A percentile compares a stretch with the other conserved stretches of the same genome.
These are phyloP conservation scores for Elsinoe ampelina DNA, from an alignment of 2,329 filamentous ascomycete genomes.

Conservation along the genomic window DNA sequence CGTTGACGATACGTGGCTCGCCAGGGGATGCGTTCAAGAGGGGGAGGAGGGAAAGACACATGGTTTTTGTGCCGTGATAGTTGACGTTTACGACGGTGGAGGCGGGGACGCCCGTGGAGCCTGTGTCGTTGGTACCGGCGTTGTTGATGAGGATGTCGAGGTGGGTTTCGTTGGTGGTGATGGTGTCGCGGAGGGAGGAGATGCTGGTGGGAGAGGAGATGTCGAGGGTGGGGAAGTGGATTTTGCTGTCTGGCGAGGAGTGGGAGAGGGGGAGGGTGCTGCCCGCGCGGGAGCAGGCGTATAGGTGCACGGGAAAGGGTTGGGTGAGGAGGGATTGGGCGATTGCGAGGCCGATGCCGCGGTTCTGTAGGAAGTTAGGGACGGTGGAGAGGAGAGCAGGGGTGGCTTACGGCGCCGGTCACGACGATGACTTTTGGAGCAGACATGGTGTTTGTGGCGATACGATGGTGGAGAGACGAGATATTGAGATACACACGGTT, in stretches of 20 bases:
- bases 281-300: conserved; percentile 27
- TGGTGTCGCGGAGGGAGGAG: conserved; percentile 21
- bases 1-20: conserved; percentile 28
- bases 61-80: conserved; percentile 29
- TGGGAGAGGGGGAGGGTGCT: conserved; percentile 22
- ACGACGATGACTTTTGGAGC: conserved; percentile 25
- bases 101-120: conserved; percentile 30
- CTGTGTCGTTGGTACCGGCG: conserved; percentile 28
- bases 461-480: not conserved
- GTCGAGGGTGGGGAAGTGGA: conserved; percentile 27
- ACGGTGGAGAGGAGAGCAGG: not conserved
- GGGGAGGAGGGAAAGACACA: conserved; percentile 28
- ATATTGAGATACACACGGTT: not conserved
- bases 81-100: conserved; percentile 27
- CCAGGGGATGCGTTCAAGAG: conserved; percentile 25
- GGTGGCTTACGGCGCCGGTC: conserved; percentile 25
- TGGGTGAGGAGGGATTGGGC: conserved; percentile 24
- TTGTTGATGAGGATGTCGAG: conserved; percentile 32
- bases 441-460: conserved; percentile 18
- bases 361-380: conserved; percentile 22
- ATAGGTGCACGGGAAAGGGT: conserved; percentile 23
- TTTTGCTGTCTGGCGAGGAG: conserved; percentile 15
- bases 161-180: conserved; percentile 16
- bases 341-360: conserved; percentile 29
- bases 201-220: conserved; percentile 23